Base-by-base conservation (phyloP, 2,329 filamentous ascomycete species). In the Stemphylium lycopersici region DNA sequence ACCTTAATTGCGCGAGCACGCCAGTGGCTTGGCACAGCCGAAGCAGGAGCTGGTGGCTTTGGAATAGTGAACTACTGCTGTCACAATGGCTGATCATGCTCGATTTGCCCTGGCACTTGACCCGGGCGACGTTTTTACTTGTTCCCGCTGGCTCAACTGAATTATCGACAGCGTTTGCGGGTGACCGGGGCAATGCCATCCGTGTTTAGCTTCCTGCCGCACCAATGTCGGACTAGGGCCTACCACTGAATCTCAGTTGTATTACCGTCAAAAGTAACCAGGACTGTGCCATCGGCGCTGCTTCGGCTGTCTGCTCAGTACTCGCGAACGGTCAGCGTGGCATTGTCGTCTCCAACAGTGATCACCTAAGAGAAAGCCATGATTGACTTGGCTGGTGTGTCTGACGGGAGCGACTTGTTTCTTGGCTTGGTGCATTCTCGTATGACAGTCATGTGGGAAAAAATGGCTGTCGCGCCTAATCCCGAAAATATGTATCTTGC, bases 1-100 rank as follows among this genome's bases (percentile, higher is more conserved):
- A 66, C 59, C 61, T 63, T 65, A 63, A 66, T 66, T 63, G 54
- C 60, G 54, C 58, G 32, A 63, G 56, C 34, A 53, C 43, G 34
- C 45, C 61, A 33, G 46, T 36, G 44, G 26, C 48, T 58, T 56
- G 48, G 56, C 52, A 49, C 43, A 4, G 13, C 32, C 24, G 8
- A 33, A 34, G 31, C 29, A 22, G 20, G 20, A n/a, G 7, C 20
- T 29, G 20, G 48, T 58, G 33, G 46, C 36, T 45, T 54, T 55
- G 59, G 58, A 48, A 34, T 49, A 38, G 12, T 37, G 46, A 57
- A 59, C 65, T 58, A 48, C 36, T 53, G 47, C 51, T 61, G 50
- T 29, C 26, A 37, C 20, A 15, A 54, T 46, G 56, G 54, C 55
- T 24, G 53, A 63, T 62, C 62, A 46, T 55, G 48, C 56, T 57